Base-by-base conservation (phyloP, 306 rosid genomes). In the Psophocarpus tetragonolobus region DNA sequence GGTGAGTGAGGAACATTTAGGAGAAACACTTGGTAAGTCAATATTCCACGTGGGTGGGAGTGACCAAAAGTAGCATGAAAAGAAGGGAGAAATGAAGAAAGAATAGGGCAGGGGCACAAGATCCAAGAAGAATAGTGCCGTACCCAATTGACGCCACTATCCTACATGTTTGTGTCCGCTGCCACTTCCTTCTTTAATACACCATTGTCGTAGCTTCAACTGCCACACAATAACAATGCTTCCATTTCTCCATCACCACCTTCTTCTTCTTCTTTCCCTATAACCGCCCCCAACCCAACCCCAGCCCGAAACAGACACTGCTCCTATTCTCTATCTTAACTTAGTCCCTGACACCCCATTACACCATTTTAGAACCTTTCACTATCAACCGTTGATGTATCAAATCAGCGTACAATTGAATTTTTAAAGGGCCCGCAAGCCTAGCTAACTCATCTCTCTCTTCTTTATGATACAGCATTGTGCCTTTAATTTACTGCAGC, bases 41-140 rank as follows among this genome's bases (percentile, higher is more conserved):
- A 83, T 26, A 23, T 17, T 69, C 75, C 83, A 72, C 77, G 85
- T 78, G 79, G 71, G 84, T 44, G 18, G 32, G 38, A 76, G 48
- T 60, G 78, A 24, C 45, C 64, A 36, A 76, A 82, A 50, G 60
- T 24, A 20, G 69, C 63, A 42, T 62, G 44, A 83, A 68, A 68
- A 68, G 11, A 47, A 68, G 74, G 5, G 64, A 42, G 47, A 39
- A 65, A 62, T 48, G 76, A 47, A 58, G 73, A 48, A 68, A 36
- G 54, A 54, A 20, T 1, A 32, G 74, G 80, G 81, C 90, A 71
- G 26, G 74, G 80, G 81, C 90, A 71, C 85, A 20, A 53, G 81
- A 81, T 81, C 86, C 85, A 80, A 87, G 79, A 87, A 68, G 45
- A 71, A 65, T 66, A 77, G 75, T 56, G 13, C 4, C 77, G 27